A percentile compares a stretch with the other conserved stretches of the same genome.
These are phyloP conservation scores for Geotrichum candidum DNA, from an alignment of 1,139 yeast genomes.

Conservation along the genomic window DNA sequence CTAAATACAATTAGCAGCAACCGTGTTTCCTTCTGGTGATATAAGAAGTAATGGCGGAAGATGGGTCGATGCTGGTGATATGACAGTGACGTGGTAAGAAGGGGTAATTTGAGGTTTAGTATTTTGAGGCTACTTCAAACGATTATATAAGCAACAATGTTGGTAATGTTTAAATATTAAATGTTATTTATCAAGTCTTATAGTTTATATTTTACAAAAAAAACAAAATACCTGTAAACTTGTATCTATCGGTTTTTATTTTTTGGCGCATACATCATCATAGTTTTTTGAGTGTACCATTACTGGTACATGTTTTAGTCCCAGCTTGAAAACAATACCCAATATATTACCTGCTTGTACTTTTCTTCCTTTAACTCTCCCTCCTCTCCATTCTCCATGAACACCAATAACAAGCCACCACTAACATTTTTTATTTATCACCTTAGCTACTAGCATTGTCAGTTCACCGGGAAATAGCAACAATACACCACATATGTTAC, in stretches of 20 bases:
- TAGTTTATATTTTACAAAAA: background rate
- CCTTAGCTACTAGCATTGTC: background rate
- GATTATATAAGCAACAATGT: background rate
- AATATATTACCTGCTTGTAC: background rate
- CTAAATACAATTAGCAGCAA: background rate
- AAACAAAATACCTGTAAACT: background rate
- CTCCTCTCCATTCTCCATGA: background rate
- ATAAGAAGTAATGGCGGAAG: background rate
- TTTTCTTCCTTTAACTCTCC: background rate
- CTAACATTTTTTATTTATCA: background rate
- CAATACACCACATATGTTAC: background rate
- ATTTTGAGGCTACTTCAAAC: background rate
- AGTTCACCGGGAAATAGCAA: background rate
- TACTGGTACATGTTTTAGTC: background rate
- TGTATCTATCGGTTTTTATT: background rate
- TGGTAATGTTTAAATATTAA: background rate
- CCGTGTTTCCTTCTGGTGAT: background rate
- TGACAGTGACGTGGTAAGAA: background rate
- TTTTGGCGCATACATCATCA: background rate
- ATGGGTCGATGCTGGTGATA: background rate
- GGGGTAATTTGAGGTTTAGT: background rate
- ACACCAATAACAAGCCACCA: background rate
- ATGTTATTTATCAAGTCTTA: background rate
- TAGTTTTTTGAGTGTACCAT: background rate
- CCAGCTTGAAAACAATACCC: background rate